A percentile compares a stretch with the other conserved stretches of the same genome.
phyloP scores from a whole-genome alignment of 2,329 filamentous ascomycete genomes.

The Fusarium hainanense region DNA sequence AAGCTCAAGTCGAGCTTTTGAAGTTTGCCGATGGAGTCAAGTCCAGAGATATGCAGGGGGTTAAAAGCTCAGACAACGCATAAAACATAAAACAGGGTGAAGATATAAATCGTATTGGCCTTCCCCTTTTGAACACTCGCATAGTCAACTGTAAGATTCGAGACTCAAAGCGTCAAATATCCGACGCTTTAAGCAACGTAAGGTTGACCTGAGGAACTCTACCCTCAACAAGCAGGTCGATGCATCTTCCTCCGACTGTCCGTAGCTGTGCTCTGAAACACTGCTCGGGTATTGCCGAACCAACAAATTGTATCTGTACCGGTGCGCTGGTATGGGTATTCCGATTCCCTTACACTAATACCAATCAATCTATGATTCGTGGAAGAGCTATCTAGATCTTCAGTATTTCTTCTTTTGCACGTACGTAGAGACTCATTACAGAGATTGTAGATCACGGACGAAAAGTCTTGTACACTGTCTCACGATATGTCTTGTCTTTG shows the following conservation, averaged over 20 bases:
- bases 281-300: not conserved
- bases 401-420: not conserved
- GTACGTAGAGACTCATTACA: not conserved
- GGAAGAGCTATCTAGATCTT: not conserved
- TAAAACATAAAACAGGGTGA: not conserved
- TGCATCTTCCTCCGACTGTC: not conserved
- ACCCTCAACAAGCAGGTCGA: not conserved
- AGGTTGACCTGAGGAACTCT: no score
- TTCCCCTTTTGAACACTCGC: not conserved
- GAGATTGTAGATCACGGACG: not conserved
- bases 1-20: not conserved
- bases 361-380: not conserved
- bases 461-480: not conserved
- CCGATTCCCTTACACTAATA: not conserved
- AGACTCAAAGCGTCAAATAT: not conserved
- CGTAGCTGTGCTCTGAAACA: not conserved
- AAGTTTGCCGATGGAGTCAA: not conserved
- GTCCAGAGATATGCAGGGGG: not conserved
- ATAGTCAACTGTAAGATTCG: not conserved
- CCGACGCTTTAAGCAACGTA: not conserved
- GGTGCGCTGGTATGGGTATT: not conserved
- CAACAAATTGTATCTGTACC: not conserved
- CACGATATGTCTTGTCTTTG: not conserved
- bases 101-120: not conserved
- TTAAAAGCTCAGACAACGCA: not conserved